Base-by-base conservation (phyloP, 139 green algal genomes). In the Haematococcus lacustris region DNA sequence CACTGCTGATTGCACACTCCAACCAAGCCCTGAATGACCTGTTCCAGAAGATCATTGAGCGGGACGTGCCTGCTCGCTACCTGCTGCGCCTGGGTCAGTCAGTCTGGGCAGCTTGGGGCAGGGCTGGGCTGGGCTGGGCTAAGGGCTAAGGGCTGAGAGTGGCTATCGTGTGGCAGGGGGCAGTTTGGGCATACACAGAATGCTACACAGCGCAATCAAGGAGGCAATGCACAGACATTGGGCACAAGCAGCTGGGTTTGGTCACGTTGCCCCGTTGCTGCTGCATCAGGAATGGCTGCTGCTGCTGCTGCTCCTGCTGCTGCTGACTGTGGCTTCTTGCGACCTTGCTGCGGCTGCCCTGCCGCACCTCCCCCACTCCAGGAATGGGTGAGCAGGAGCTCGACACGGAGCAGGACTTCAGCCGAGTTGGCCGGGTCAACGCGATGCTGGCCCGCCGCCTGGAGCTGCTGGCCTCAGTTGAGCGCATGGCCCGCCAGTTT, bases 21-120 rank as follows among this genome's bases (percentile, higher is more conserved):
- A 99, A 99, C 78, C 91, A 97, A 78, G 93, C 93, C 0, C 85
- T 98, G 4, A 98, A 98, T 71, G 93, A 98, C 78, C 74, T 98
- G 43, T 97, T 97, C 77, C 38, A 81, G 50, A 98, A 98, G 86
- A 91, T 98, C 67, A 89, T 94, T 78, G 79, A 94, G 82, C 78
- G 91, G 21, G 88, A 93, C 60, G 74, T 90, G 39, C 83, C 77
- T 65, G 82, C 87, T 7, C 43, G 43, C 43, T 53, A 53, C 43
- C 43, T 53, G 43, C 43, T 53, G 43, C 43, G 43, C 43, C 43
- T 53, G 43, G 43, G 43, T 53, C 9, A 9, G 43, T 53, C 9
- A n/a, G n/a, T n/a, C n/a, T n/a, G n/a, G n/a, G n/a, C n/a, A n/a
- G n/a, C n/a, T n/a, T n/a, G n/a, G n/a, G n/a, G n/a, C n/a, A n/a